These are phyloP conservation scores for Fusarium redolens DNA, from an alignment of 2,329 filamentous ascomycete genomes.

Conservation along the genomic window DNA sequence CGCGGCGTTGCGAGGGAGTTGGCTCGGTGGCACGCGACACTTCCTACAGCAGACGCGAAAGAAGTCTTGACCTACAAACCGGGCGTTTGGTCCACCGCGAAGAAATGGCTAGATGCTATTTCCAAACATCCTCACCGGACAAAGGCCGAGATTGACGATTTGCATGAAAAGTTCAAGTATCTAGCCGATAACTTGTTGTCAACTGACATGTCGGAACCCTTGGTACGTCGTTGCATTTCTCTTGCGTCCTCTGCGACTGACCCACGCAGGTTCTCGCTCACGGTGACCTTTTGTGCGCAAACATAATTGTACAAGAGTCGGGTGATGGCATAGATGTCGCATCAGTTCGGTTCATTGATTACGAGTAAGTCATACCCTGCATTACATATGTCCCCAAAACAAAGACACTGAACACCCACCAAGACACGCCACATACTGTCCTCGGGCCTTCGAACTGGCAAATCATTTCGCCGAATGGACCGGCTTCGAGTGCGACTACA, in stretches of 20 bases:
- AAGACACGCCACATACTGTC: conserved; percentile 41
- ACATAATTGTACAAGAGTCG: conserved; percentile 36
- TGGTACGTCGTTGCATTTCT: conserved; percentile 23
- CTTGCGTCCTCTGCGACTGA: neutral
- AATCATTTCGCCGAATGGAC: conserved; percentile 42
- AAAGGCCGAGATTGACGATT: neutral
- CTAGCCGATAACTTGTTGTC: conserved; percentile 17
- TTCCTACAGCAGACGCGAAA: conserved; percentile 1
- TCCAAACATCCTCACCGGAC: conserved; percentile 7
- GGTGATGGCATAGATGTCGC: conserved; percentile 1
- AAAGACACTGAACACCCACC: neutral
- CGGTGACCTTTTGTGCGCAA: conserved; percentile 37
- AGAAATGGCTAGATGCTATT: conserved; percentile 35
- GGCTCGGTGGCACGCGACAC: conserved; percentile 31
- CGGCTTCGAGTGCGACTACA: conserved; percentile 38
- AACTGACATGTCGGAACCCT: conserved; percentile 16
- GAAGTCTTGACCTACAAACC: conserved; percentile 18
- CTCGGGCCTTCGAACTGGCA: conserved; percentile 37
- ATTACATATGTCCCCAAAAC: neutral
- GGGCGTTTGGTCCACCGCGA: conserved; percentile 38
- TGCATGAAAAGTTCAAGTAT: conserved; percentile 32
- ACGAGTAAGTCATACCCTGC: conserved; percentile 33
- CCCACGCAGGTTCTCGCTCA: conserved; percentile 34
- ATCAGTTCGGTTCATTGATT: conserved; percentile 39
- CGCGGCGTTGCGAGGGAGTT: conserved; percentile 37